phyloP scores from a whole-genome alignment of 495 filamentous ascomycete genomes.

The Xylaria acuta region DNA sequence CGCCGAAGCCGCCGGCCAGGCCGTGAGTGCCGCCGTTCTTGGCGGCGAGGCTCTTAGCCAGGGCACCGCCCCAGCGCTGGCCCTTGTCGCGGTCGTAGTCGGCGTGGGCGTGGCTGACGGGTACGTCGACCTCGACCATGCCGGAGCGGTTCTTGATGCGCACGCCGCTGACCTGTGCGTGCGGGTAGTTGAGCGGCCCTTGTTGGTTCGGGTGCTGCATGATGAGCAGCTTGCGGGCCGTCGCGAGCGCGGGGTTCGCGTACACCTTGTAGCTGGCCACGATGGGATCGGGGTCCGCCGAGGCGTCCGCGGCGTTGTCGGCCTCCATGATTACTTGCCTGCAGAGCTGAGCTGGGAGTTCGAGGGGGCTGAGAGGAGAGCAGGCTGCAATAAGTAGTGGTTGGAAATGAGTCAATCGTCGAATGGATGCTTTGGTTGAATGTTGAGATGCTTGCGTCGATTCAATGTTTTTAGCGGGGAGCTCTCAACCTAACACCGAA shows the following conservation, averaged over 20 bases:
- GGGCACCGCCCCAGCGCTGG: slow-evolving; percentile 50
- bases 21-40: slow-evolving; percentile 56
- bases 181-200: slow-evolving; percentile 38
- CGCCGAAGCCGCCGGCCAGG: slow-evolving; percentile 54
- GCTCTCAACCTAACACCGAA: not conserved
- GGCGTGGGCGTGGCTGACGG: slow-evolving; percentile 43
- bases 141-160: slow-evolving; percentile 53
- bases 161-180: slow-evolving; percentile 40
- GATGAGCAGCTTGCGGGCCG: slow-evolving; percentile 51
- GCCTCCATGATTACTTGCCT: slow-evolving; percentile 2
- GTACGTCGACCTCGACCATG: slow-evolving; percentile 58
- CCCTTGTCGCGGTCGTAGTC: slow-evolving; percentile 57
- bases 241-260: slow-evolving; percentile 51
- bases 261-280: slow-evolving; percentile 56
- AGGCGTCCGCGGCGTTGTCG: slow-evolving; percentile 20
- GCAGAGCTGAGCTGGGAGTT: not conserved
- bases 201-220: slow-evolving; percentile 53
- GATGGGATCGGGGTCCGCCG: slow-evolving; percentile 52
- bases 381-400: not conserved
- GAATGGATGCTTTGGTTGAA: not conserved
- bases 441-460: not conserved
- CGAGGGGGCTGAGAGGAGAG: not conserved
- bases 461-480: slow-evolving; percentile 17
- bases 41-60: slow-evolving; percentile 48
- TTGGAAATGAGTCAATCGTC: not conserved